A percentile compares a stretch with the other conserved stretches of the same genome.
These are phyloP conservation scores for Xylaria sp. DNA, from an alignment of 2,329 filamentous ascomycete genomes.

Conservation along the genomic window DNA sequence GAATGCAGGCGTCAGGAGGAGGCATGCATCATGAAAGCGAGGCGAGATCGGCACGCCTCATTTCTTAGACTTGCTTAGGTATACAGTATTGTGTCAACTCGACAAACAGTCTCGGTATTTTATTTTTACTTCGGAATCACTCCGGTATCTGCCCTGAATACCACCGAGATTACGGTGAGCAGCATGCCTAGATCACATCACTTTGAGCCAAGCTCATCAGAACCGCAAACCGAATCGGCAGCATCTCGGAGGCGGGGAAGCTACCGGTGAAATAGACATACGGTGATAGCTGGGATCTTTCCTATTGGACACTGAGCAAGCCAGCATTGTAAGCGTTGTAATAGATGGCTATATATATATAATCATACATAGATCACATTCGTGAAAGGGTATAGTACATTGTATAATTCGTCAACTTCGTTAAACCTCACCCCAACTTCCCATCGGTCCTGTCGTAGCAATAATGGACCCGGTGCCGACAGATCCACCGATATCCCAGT, in stretches of 20 bases:
- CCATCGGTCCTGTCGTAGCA: constrained; percentile 74
- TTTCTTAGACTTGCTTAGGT: constrained; percentile 15
- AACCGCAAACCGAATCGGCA: constrained; percentile 17
- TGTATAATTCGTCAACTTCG: constrained; percentile 48
- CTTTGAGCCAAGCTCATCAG: background rate
- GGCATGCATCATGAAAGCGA: constrained; percentile 32
- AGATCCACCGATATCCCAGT: constrained; percentile 90
- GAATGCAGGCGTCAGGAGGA: constrained; percentile 30
- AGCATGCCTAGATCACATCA: constrained; percentile 2
- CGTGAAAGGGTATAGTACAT: constrained; percentile 21
- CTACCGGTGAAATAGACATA: constrained; percentile 19
- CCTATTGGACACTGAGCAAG: constrained; percentile 20
- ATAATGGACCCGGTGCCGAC: constrained; percentile 80
- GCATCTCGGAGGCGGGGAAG: constrained; percentile 27
- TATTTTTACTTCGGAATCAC: constrained; percentile 39
- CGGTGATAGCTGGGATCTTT: constrained; percentile 21
- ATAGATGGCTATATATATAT: constrained; percentile 29
- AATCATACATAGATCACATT: constrained; percentile 37
- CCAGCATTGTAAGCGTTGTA: constrained; percentile 13
- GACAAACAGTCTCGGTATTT: constrained; percentile 17
- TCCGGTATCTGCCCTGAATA: constrained; percentile 29
- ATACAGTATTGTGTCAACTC: background rate
- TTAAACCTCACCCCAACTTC: constrained; percentile 80
- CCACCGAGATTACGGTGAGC: constrained; percentile 28
- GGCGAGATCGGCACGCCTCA: constrained; percentile 31